Evolutionary conservation across 805 yeast species (phyloP).

Genomic region (Kazachstania psychrophila): DNA sequence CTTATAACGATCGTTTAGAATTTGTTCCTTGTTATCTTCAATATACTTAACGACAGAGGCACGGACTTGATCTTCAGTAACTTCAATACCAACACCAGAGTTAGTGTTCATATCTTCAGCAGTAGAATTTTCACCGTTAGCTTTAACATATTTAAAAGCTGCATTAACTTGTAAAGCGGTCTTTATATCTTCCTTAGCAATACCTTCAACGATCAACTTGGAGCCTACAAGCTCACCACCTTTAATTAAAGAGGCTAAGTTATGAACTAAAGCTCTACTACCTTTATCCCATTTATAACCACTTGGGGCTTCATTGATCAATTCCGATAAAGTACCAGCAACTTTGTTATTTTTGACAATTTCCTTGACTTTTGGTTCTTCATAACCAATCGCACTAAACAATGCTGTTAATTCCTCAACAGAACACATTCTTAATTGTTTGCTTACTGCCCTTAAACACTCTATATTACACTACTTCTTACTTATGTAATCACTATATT

Average conservation of each 20-base stretch:
- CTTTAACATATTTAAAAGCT: constrained; percentile 64
- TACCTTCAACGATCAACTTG: constrained; percentile 46
- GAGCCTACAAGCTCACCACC: constrained; percentile 42
- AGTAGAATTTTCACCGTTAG: constrained; percentile 37
- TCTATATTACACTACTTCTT: neutral
- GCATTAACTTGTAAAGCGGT: constrained; percentile 70
- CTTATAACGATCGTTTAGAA: constrained; percentile 68
- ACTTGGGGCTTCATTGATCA: constrained; percentile 38
- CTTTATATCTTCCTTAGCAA: constrained; percentile 54
- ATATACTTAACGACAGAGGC: constrained; percentile 51
- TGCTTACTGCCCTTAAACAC: neutral
- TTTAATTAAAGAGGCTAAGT: constrained; percentile 65
- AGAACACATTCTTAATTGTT: constrained; percentile 16
- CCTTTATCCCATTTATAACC: constrained; percentile 37
- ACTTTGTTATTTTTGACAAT: constrained; percentile 81
- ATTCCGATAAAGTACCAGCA: constrained; percentile 52
- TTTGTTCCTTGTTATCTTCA: constrained; percentile 45
- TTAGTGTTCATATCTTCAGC: constrained; percentile 46
- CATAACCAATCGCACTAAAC: constrained; percentile 48
- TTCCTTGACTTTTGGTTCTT: constrained; percentile 68
- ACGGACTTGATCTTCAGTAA: constrained; percentile 58
- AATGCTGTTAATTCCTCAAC: constrained; percentile 31
- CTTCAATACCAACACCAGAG: constrained; percentile 74
- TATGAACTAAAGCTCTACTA: constrained; percentile 58
- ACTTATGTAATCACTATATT: neutral